Percentiles rank a stretch among this genome's conserved stretches.
These are phyloP conservation scores for Oryza rufipogon DNA, from an alignment of 176 grass and related monocot species.

Conservation along the genomic window DNA sequence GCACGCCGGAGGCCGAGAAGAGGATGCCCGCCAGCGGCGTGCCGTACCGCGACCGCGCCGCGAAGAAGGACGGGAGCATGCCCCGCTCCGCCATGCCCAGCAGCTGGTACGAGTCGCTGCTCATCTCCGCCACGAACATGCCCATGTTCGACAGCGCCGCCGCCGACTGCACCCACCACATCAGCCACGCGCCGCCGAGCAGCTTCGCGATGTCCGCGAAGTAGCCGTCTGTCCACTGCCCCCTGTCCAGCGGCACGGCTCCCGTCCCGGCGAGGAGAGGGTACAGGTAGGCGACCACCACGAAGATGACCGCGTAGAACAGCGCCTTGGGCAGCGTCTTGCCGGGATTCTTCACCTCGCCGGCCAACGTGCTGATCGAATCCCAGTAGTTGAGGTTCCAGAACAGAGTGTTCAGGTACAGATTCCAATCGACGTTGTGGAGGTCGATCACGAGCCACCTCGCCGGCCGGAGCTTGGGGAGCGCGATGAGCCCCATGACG, in stretches of 20 bases:
- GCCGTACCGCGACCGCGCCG: conserved; percentile 52
- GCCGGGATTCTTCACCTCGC: conserved; percentile 62
- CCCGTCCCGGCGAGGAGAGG: conserved; percentile 70
- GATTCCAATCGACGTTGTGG: conserved; percentile 64
- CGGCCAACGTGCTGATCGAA: conserved; percentile 75
- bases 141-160: conserved; percentile 81
- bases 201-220: conserved; percentile 67
- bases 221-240: conserved; percentile 67
- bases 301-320: conserved; percentile 70
- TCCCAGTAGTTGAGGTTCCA: conserved; percentile 94
- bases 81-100: conserved; percentile 77
- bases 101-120: conserved; percentile 79
- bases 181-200: conserved; percentile 70
- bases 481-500: conserved; percentile 65
- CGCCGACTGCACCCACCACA: conserved; percentile 70
- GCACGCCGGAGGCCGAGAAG: conserved; percentile 68
- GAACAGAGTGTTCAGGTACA: conserved; percentile 75
- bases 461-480: conserved; percentile 55
- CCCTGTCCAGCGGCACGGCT: conserved; percentile 56
- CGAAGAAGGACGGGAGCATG: conserved; percentile 73
- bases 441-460: conserved; percentile 60
- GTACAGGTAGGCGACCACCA: conserved; percentile 59
- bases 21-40: conserved; percentile 68
- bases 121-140: conserved; percentile 87
- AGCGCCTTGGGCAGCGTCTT: conserved; percentile 71